Conservation (phyloP, 805 yeast genomes). For the Debaryomyces hansenii region DNA sequence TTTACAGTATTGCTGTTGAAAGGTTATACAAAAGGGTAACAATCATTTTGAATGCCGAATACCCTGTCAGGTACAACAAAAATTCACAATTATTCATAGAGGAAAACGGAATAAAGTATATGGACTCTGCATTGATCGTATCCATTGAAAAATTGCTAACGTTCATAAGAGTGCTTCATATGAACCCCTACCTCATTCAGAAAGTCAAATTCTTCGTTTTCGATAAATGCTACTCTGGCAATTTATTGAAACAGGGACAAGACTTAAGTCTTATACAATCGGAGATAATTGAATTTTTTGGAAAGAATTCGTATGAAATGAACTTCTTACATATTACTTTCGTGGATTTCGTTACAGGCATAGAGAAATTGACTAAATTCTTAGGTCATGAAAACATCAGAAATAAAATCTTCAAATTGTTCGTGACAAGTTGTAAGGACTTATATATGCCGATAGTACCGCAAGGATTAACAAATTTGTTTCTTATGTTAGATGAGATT, state of each 20-base stretch:
- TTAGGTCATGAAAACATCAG: constrained; percentile 22
- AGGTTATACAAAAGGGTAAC: constrained; percentile 31
- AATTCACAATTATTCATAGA: constrained; percentile 15
- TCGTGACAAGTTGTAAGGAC: constrained; percentile 22
- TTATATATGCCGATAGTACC: constrained; percentile 27
- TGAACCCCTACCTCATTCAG: constrained; percentile 18
- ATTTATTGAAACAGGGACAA: not conserved
- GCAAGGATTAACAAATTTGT: constrained; percentile 27
- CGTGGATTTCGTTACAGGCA: constrained; percentile 24
- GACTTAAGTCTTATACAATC: constrained; percentile 19
- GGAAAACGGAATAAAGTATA: constrained; percentile 28
- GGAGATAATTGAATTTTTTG: constrained; percentile 26
- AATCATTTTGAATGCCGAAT: constrained; percentile 26
- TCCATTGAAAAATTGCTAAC: constrained; percentile 13
- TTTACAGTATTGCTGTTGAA: constrained; percentile 22
- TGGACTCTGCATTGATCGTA: constrained; percentile 31
- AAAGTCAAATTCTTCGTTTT: constrained; percentile 29
- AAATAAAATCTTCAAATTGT: constrained; percentile 28
- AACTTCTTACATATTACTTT: constrained; percentile 34
- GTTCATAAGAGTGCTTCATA: constrained; percentile 19
- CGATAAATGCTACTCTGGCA: constrained; percentile 27
- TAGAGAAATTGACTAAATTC: constrained; percentile 23
- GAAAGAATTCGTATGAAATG: constrained; percentile 19
- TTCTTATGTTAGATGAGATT: constrained; percentile 30
- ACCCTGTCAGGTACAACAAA: constrained; percentile 20